Base-by-base conservation (phyloP, 176 grass and related monocot genomes). In the Ensete glaucum region DNA sequence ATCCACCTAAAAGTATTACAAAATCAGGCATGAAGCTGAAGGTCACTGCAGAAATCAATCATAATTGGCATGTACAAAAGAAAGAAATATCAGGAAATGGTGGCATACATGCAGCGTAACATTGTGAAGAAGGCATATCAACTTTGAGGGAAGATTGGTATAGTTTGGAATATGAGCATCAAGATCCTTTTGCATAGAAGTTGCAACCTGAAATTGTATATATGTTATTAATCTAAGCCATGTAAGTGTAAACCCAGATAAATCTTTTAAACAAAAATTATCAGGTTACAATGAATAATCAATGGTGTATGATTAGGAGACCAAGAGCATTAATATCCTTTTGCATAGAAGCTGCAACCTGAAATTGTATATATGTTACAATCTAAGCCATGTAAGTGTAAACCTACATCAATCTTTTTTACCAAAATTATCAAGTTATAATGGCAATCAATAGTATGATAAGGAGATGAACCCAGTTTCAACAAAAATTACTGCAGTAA, bases 321-420 rank as follows among this genome's bases (percentile, higher is more conserved):
- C 17, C 34, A 43, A 43, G 93, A 2, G 76, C 85, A 84, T 96
- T 89, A 34, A 90, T 81, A 74, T 90, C 93, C 85, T 97, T 97
- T 86, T 92, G 93, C 93, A 97, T 97, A 83, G 90, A 97, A 84
- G 93, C 93, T 71, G 93, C 93, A 78, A 97, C 90, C 93, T 97
- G 87, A 76, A 78, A 53, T 11, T 43, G 17, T 14, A 53, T 12
- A 24, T 4, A 3, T 24, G 63, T 66, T 12, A 66, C 64, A 24
- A 21, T 26, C 24, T 26, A 26, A 64, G 22, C 8, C 22, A 66
- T 66, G n/a, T 26, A 27, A 22, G 23, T 25, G 22, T 26, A 66
- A 13, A 26, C 21, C 6, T 23, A 23, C 11, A 26, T 29, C 9
- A 66, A 25, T 12, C 64, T 34, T 66, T 66, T 26, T 23, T 9